Percentiles rank a stretch among this genome's conserved stretches.
These are phyloP conservation scores for Eudorina sp. DNA, from an alignment of 139 green algal species.

Conservation along the genomic window DNA sequence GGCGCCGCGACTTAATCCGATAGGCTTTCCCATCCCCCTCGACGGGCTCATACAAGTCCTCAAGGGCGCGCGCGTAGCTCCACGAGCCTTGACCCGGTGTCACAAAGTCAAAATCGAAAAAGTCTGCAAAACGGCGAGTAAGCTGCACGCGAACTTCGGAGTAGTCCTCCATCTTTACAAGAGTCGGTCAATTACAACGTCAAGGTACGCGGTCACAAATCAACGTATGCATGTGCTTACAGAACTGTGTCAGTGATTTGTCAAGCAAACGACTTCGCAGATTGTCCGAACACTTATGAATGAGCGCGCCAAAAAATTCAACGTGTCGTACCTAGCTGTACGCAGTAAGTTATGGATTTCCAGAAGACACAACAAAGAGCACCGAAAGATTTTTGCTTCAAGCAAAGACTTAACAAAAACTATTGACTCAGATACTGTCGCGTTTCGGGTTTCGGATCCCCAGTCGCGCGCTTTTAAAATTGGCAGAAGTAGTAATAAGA, in stretches of 20 bases:
- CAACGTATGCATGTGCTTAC: neutral
- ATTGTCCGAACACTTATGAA: neutral
- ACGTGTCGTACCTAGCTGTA: neutral
- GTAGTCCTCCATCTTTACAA: constrained; percentile 38
- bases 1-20: constrained; percentile 61
- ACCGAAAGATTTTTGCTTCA: too few species aligned
- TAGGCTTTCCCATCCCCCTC: constrained; percentile 52
- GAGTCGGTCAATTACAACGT: neutral
- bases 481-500: too few species aligned
- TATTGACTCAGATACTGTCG: too few species aligned
- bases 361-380: too few species aligned
- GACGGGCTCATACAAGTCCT: constrained; percentile 64
- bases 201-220: neutral
- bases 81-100: constrained; percentile 61
- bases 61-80: constrained; percentile 71
- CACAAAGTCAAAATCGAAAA: constrained; percentile 81
- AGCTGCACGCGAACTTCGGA: constrained; percentile 72
- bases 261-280: neutral
- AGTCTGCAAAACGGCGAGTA: constrained; percentile 85
- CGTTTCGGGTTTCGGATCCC: too few species aligned
- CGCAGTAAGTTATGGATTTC: too few species aligned
- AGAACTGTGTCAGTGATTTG: neutral
- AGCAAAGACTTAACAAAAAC: too few species aligned
- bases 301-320: neutral
- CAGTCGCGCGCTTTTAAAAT: too few species aligned